These are phyloP conservation scores for Diaporthe capsici DNA, from an alignment of 2,329 filamentous ascomycete genomes.

Conservation along the genomic window DNA sequence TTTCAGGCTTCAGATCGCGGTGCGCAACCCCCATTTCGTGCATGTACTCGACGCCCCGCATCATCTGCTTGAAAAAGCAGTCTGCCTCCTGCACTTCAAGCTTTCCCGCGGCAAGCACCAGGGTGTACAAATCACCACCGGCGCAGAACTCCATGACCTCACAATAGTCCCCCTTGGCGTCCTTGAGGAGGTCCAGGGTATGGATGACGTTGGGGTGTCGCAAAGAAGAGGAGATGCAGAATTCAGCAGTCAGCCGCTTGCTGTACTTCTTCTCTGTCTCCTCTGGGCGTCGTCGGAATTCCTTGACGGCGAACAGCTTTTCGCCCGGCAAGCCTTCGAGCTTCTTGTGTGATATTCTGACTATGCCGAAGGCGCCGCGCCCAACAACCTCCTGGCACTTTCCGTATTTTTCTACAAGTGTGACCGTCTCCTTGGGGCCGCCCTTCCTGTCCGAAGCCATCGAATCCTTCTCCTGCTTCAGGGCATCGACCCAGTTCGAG, in stretches of 20 bases:
- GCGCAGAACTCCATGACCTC: slow-evolving; percentile 99
- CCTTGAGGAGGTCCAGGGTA: slow-evolving; percentile 93
- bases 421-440: slow-evolving; percentile 80
- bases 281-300: slow-evolving; percentile 93
- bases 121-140: slow-evolving; percentile 93
- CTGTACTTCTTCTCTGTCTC: slow-evolving; percentile 98
- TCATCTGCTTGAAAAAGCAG: slow-evolving; percentile 99
- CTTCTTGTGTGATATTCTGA: slow-evolving; percentile 97
- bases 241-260: slow-evolving; percentile 96
- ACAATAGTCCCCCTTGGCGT: slow-evolving; percentile 97
- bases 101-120: slow-evolving; percentile 91
- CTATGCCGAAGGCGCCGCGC: slow-evolving; percentile 95
- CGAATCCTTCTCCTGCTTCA: slow-evolving; percentile 88
- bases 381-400: slow-evolving; percentile 98
- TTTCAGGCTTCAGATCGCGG: slow-evolving; percentile 96
- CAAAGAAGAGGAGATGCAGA: slow-evolving; percentile 97
- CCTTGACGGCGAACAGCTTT: slow-evolving; percentile 97
- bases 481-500: slow-evolving; percentile 94
- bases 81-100: slow-evolving; percentile 94
- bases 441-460: slow-evolving; percentile 82
- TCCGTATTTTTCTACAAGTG: slow-evolving; percentile 95
- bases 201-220: slow-evolving; percentile 98
- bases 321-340: slow-evolving; percentile 85
- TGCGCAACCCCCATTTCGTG: slow-evolving; percentile 99
- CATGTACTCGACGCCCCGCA: slow-evolving; percentile 99